Evolutionary conservation across 2,329 filamentous ascomycete genomes (phyloP), one percentile per base, ranked within the genome.

Genomic region (Fusarium nelsonii): DNA sequence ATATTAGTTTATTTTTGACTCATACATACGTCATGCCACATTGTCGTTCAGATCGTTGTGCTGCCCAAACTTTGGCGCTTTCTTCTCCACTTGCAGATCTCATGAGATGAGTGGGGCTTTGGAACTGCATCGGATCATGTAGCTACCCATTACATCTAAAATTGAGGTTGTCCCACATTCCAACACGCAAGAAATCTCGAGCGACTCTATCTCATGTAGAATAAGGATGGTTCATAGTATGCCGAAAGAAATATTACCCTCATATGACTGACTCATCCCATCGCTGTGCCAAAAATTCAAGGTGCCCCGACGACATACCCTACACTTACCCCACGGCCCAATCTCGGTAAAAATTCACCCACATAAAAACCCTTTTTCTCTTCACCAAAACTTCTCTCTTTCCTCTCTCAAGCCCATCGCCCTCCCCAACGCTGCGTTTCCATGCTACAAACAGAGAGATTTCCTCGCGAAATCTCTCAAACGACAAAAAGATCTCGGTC

Each of bases 371-470:
- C 55, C 54, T 45, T 79, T 80, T 76, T 77, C 81, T 81, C 77
- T 5, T 79, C 77, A 40, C 73, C 65, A 70, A 79, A 92, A 60
- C 34, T 48, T 60, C 40, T 48, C 51, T 30, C 36, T 50, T 50
- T 39, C 55, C 26, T 63, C 59, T 7, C 10, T 23, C 40, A 63
- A 63, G 59, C 48, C 89, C 70, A 90, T 88, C 91, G 89, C 90
- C 91, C 91, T 91, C 88, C 86, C 89, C 91, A 94, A 92, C 87
- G 92, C 92, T 92, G 92, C 91, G 91, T 94, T 94, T 94, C 92
- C 93, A 94, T 94, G 92, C 92, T 91, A 91, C 91, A 92, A 88
- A 88, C 87, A 84, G 86, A 92, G 84, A 84, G 74, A 69, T 58
- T 34, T 45, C 41, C 8, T 46, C 30, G 45, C 57, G 32, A 11